phyloP scores from a whole-genome alignment of 208 protist species.

The Trypanosoma congolense region DNA sequence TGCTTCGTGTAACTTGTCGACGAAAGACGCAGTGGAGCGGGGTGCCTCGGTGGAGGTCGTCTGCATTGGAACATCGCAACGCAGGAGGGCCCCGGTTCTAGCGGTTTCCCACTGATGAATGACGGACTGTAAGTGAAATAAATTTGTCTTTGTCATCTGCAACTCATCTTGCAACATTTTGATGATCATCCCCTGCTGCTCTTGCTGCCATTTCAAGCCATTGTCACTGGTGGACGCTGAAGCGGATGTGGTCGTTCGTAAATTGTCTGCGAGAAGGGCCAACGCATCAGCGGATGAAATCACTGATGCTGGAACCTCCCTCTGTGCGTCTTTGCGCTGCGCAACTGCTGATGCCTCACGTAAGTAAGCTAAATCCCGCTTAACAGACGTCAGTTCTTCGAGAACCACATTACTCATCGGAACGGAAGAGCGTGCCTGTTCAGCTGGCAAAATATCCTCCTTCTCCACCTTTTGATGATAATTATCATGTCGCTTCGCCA shows the following conservation, averaged over 20 bases:
- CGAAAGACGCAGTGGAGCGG: too few species aligned
- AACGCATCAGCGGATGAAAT: constrained; percentile 13
- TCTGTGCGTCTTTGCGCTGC: neutral
- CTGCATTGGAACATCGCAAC: neutral
- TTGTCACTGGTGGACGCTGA: constrained; percentile 2
- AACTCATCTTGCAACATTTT: constrained; percentile 20
- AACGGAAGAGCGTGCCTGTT: neutral
- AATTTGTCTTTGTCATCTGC: constrained; percentile 7
- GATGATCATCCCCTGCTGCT: constrained; percentile 5
- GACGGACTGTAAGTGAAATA: constrained; percentile 21
- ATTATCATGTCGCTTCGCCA: constrained; percentile 56
- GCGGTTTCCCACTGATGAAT: neutral
- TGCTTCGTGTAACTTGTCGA: too few species aligned
- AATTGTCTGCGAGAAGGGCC: constrained; percentile 11
- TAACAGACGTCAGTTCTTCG: constrained; percentile 13
- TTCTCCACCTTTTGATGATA: constrained; percentile 33
- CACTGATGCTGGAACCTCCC: neutral
- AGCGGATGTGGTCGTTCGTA: too few species aligned
- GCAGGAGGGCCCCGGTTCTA: neutral
- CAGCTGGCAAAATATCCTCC: constrained; percentile 14
- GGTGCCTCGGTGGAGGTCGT: too few species aligned
- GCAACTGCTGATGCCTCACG: neutral
- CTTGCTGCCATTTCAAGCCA: neutral
- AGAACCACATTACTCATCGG: neutral
- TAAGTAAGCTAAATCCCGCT: constrained; percentile 12